Conservation (phyloP, 805 yeast genomes). For the Zygoascus flipseniorum region DNA sequence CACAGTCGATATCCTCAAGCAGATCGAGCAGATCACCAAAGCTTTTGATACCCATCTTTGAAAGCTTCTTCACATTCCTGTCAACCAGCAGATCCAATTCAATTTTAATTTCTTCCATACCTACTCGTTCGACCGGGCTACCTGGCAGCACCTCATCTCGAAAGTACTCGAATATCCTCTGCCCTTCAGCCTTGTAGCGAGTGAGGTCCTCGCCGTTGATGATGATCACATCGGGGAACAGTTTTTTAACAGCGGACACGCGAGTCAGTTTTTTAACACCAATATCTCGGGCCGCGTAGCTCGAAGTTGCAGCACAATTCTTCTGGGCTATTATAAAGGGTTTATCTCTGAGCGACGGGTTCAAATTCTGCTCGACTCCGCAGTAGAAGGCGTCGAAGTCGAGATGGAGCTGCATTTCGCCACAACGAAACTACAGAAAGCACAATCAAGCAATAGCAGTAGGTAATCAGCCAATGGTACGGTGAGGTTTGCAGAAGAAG, state of each 20-base stretch:
- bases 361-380: constrained; percentile 25
- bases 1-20: constrained; percentile 12
- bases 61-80: constrained; percentile 6
- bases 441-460: not conserved
- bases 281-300: constrained; percentile 25
- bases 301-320: constrained; percentile 23
- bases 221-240: constrained; percentile 19
- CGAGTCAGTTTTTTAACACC: constrained; percentile 23
- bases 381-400: constrained; percentile 30
- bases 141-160: constrained; percentile 11
- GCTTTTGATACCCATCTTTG: constrained; percentile 6
- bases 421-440: too few relatives aligned
- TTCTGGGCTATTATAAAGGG: constrained; percentile 28
- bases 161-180: constrained; percentile 19
- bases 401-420: constrained; percentile 17
- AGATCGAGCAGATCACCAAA: constrained; percentile 13
- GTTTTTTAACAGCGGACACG: constrained; percentile 10
- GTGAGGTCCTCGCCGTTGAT: constrained; percentile 27
- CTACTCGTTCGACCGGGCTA: constrained; percentile 24
- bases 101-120: constrained; percentile 27
- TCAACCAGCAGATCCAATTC: constrained; percentile 20
- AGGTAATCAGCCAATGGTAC: too few relatives aligned
- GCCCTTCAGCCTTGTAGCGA: constrained; percentile 25
- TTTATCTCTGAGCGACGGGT: constrained; percentile 18
- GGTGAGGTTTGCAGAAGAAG: too few relatives aligned